Conservation (phyloP, 805 yeast species). For the Candida sithepensis region DNA sequence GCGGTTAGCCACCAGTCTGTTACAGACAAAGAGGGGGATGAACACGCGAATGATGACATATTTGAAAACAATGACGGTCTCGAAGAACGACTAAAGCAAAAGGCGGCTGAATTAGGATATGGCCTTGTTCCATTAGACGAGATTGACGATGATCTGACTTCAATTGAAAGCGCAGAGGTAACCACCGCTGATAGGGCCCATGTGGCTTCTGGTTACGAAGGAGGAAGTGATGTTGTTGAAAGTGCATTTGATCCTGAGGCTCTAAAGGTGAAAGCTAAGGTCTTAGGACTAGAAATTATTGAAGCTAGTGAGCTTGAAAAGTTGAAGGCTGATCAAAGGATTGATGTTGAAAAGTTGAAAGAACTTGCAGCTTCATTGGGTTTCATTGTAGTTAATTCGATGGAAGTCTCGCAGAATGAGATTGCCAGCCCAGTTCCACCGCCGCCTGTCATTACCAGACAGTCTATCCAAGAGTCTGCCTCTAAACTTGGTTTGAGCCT, state of each 20-base stretch:
- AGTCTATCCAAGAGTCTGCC: conserved; percentile 17
- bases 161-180: conserved; percentile 20
- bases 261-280: conserved; percentile 14
- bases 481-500: conserved; percentile 32
- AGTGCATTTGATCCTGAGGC: conserved; percentile 4
- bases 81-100: conserved; percentile 29
- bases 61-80: conserved; percentile 21
- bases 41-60: conserved; percentile 4
- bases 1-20: conserved; percentile 18
- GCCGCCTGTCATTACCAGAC: conserved; percentile 1
- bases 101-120: conserved; percentile 35
- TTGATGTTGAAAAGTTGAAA: conserved; percentile 9
- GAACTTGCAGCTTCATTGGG: conserved; percentile 24
- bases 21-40: conserved; percentile 10
- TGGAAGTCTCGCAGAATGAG: background rate
- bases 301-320: conserved; percentile 10
- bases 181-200: conserved; percentile 6
- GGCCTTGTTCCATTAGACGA: conserved; percentile 30
- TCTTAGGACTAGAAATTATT: conserved; percentile 18
- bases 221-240: conserved; percentile 2
- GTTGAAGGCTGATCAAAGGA: conserved; percentile 6
- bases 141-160: conserved; percentile 19
- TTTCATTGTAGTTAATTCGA: conserved; percentile 10
- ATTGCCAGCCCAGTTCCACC: background rate
- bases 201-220: conserved; percentile 3